Base-by-base conservation (phyloP, 2,329 filamentous ascomycete genomes). In the Aspergillus sp. region DNA sequence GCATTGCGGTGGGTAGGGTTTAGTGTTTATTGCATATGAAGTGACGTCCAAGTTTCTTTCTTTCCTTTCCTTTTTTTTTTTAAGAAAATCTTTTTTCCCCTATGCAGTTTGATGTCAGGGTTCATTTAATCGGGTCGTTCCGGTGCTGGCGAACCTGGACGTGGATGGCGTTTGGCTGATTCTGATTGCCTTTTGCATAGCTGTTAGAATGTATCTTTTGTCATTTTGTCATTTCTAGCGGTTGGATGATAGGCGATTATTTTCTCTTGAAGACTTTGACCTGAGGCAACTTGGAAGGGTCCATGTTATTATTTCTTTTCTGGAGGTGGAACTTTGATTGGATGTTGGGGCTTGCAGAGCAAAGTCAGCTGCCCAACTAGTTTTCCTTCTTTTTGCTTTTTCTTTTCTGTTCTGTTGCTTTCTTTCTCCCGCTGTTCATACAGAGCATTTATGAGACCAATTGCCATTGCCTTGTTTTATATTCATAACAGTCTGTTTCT, bases 91-190 rank as follows among this genome's bases (percentile, higher is more conserved):
- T 35, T 52, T 52, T 45, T 55, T 52, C 53, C 23, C 52, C 37
- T n/a, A 39, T 55, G 35, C 39, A 50, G 15, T 57, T 21, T 50
- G 46, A 44, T 41, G 53, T 60, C 33, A 37, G 24, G 24, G 21
- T 58, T 52, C 57, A 62, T 60, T 45, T 57, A 41, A 27, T 45
- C 53, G 59, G 62, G 55, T 52, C 45, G 43, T 54, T 51, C 60
- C 55, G 58, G 63, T 31, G 41, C 45, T 55, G 62, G 56, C 46
- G 51, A 56, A 61, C 52, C 48, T 59, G 51, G 52, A 55, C 19
- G 44, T 55, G 56, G 52, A 56, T 31, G 51, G 48, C 54, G 47
- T 50, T 23, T 50, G 47, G 40, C 27, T 52, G 47, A 35, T 17
- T 54, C 48, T 47, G 55, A 50, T 23, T 53, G 24, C 21, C 43